Evolutionary conservation across 2,329 filamentous ascomycete genomes (phyloP).

Genomic region (Paecilomyces formosus): DNA sequence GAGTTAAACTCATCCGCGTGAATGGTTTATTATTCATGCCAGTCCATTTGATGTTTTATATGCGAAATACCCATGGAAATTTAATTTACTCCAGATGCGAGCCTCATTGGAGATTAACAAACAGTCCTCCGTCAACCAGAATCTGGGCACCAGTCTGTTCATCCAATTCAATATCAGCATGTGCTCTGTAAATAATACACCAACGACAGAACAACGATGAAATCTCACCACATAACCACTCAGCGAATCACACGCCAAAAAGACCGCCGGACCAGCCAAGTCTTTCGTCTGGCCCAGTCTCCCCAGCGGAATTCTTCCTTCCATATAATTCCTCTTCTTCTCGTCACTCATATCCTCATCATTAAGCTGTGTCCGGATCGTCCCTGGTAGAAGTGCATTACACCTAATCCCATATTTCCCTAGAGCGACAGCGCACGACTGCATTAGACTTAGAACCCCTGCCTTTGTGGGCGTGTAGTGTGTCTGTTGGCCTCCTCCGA

Average conservation of each 20-base stretch:
- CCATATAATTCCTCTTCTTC: conserved; percentile 68
- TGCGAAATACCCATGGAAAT: not conserved
- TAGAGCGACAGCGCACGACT: conserved; percentile 71
- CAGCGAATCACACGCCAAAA: conserved; percentile 70
- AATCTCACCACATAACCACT: conserved; percentile 61
- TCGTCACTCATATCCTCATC: conserved; percentile 72
- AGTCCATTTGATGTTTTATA: not conserved
- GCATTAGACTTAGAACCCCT: conserved; percentile 72
- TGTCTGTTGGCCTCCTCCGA: conserved; percentile 66
- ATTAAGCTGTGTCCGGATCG: conserved; percentile 76
- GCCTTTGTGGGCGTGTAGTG: conserved; percentile 91
- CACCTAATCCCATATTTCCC: conserved; percentile 70
- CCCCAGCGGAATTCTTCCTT: conserved; percentile 70
- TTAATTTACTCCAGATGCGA: not conserved
- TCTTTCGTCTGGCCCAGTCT: conserved; percentile 66
- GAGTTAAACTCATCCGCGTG: not conserved
- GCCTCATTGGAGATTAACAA: conserved; percentile 73
- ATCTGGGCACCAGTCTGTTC: conserved; percentile 65
- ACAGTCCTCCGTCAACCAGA: conserved; percentile 79
- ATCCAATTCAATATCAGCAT: conserved; percentile 2
- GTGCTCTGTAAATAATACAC: not conserved
- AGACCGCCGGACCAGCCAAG: conserved; percentile 76
- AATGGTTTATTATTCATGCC: not conserved
- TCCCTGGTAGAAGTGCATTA: conserved; percentile 77
- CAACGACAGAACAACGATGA: not conserved